These are phyloP conservation scores for Nematocida homosporus DNA, from an alignment of 371 early-diverging fungal genomes.

Conservation along the genomic window DNA sequence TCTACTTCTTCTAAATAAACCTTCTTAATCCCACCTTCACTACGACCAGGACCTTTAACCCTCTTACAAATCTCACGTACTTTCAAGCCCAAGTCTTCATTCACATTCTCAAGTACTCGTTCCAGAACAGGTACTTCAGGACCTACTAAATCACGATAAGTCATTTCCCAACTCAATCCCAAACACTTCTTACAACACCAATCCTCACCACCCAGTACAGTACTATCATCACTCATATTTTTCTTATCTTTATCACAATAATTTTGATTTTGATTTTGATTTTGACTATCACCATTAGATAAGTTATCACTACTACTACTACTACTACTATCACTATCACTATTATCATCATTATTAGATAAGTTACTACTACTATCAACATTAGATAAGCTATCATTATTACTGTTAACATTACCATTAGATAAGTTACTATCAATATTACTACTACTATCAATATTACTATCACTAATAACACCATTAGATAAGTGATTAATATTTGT, in stretches of 20 bases:
- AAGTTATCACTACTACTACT: constrained; percentile 3
- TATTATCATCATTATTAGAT: no score
- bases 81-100: neutral
- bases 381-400: no score
- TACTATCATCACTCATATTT: neutral
- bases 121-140: constrained; percentile 33
- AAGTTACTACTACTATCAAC: no score
- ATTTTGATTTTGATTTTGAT: neutral
- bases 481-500: no score
- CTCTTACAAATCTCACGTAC: constrained; percentile 10
- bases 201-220: no score
- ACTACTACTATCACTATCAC: no score
- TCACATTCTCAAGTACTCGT: neutral
- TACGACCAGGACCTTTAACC: neutral
- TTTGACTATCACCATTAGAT: neutral
- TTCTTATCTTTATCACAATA: neutral
- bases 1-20: constrained; percentile 37
- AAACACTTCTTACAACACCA: constrained; percentile 5
- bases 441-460: no score
- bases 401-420: no score
- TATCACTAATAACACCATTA: no score
- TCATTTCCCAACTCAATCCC: neutral
- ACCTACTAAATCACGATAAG: neutral
- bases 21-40: constrained; percentile 25
- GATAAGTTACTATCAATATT: no score